Conservation (phyloP, 176 grass and related monocot genomes). For the Carex pumila region DNA sequence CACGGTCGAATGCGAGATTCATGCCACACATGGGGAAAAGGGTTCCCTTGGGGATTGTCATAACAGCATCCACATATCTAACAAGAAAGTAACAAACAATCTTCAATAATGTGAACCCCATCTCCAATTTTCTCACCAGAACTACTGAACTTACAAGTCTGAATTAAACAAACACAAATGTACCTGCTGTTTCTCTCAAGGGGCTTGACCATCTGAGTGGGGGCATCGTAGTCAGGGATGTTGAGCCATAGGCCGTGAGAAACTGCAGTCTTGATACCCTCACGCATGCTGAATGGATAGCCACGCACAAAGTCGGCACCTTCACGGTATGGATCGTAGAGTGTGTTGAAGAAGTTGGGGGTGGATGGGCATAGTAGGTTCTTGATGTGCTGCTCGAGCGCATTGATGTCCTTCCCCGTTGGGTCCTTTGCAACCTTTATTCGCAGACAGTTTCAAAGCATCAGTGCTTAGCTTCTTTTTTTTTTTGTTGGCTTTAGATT, state of each 20-base stretch:
- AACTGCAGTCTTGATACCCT: conserved; percentile 60
- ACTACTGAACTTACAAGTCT: background rate
- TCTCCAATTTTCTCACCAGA: background rate
- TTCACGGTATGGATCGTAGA: conserved; percentile 79
- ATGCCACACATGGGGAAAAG: conserved; percentile 39
- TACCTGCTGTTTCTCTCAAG: conserved; percentile 82
- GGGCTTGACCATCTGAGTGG: conserved; percentile 85
- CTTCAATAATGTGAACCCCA: background rate
- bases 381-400: conserved; percentile 88
- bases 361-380: conserved; percentile 73
- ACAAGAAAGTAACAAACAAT: conserved; percentile 2
- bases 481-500: background rate
- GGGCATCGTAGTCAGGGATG: conserved; percentile 96
- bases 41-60: conserved; percentile 35
- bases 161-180: background rate
- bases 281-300: conserved; percentile 85
- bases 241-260: conserved; percentile 93
- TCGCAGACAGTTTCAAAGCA: background rate
- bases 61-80: conserved; percentile 36
- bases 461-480: background rate
- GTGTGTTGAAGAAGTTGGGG: conserved; percentile 88
- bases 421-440: conserved; percentile 83
- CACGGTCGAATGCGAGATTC: conserved; percentile 34
- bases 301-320: conserved; percentile 90
- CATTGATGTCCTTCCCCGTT: conserved; percentile 81